Percentiles rank a stretch among this genome's conserved stretches.
phyloP scores from a whole-genome alignment of 2,329 filamentous ascomycete genomes.

The Aaosphaeria pasadenensis region DNA sequence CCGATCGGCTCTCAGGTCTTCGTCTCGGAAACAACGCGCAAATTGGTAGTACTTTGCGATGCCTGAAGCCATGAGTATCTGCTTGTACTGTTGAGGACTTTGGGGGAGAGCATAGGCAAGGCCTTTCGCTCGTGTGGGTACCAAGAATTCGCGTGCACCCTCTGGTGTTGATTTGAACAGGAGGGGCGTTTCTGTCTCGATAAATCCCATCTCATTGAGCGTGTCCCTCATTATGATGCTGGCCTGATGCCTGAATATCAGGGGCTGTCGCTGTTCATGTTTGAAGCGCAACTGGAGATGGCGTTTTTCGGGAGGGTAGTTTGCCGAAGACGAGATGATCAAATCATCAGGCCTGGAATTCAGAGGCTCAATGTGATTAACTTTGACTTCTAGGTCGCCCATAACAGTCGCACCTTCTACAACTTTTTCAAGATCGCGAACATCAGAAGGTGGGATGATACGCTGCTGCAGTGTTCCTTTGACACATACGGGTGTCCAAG shows the following conservation, averaged over 20 bases:
- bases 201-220: constrained; percentile 57
- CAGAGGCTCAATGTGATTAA: constrained; percentile 63
- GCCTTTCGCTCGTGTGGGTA: constrained; percentile 75
- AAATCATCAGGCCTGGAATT: constrained; percentile 74
- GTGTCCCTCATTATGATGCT: constrained; percentile 53
- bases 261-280: constrained; percentile 60
- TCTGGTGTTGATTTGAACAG: constrained; percentile 98
- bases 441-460: constrained; percentile 28
- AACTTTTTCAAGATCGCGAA: constrained; percentile 3
- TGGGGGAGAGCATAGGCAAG: constrained; percentile 89
- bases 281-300: constrained; percentile 85
- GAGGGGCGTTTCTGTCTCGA: constrained; percentile 85
- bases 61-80: constrained; percentile 91
- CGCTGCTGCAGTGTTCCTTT: constrained; percentile 48
- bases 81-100: constrained; percentile 98
- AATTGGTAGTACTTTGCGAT: constrained; percentile 85
- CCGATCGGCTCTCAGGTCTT: constrained; percentile 85
- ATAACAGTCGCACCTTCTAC: constrained; percentile 32
- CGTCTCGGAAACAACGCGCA: constrained; percentile 91
- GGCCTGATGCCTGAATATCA: constrained; percentile 67
- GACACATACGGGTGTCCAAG: constrained; percentile 56
- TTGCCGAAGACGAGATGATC: constrained; percentile 69
- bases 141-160: constrained; percentile 89
- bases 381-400: constrained; percentile 55
- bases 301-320: constrained; percentile 71